Percentiles rank a stretch among this genome's conserved stretches.
phyloP scores from a whole-genome alignment of 345 rosid species.

The Fremontodendron californicum region DNA sequence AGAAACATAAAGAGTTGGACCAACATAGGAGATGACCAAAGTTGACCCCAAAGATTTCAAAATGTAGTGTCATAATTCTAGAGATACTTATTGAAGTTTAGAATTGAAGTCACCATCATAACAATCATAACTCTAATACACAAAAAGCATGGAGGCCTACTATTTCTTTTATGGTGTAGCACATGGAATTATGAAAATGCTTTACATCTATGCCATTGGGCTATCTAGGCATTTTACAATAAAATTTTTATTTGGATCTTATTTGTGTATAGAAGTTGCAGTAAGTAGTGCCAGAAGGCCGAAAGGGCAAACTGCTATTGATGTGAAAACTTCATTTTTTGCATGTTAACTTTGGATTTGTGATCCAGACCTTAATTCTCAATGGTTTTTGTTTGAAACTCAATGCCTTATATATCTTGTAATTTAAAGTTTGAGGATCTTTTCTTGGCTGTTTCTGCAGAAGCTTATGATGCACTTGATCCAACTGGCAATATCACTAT shows the following conservation, averaged over 20 bases:
- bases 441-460: conserved; percentile 32
- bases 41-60: background rate
- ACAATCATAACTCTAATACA: background rate
- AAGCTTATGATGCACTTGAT: conserved; percentile 89
- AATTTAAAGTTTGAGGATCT: conserved; percentile 17
- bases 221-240: background rate
- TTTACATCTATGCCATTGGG: background rate
- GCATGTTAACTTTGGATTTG: background rate
- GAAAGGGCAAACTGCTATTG: background rate
- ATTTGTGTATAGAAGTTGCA: background rate
- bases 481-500: conserved; percentile 86
- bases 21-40: too few species aligned
- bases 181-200: background rate
- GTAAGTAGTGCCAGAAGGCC: background rate
- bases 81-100: background rate
- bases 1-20: too few species aligned
- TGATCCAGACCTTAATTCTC: background rate
- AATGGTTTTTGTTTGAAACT: background rate
- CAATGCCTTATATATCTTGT: conserved; percentile 8
- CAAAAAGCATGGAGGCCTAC: background rate
- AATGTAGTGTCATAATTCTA: background rate
- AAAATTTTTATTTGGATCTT: background rate
- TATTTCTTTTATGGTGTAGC: background rate
- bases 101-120: background rate
- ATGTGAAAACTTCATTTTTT: background rate